phyloP scores from a whole-genome alignment of 2,329 filamentous ascomycete genomes.

The Clarireedia monteithiana region DNA sequence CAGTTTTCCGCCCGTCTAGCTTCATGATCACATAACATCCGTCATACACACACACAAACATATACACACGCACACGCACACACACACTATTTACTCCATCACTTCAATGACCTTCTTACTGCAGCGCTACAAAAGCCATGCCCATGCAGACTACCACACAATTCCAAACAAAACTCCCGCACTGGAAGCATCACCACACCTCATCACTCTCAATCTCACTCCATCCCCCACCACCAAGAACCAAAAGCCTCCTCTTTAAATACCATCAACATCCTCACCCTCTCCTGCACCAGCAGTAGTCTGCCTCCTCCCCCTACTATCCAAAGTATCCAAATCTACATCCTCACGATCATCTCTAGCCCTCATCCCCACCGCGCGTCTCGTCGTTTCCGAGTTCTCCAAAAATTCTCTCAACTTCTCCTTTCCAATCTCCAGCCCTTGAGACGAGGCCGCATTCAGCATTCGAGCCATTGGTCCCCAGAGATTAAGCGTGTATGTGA shows the following conservation, averaged over 20 bases:
- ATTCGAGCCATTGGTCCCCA: slow-evolving; percentile 96
- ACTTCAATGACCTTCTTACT: too few species aligned
- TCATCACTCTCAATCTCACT: background rate
- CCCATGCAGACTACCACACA: too few species aligned
- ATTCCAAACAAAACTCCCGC: too few species aligned
- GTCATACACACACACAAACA: too few species aligned
- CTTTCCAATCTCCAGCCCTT: slow-evolving; percentile 87
- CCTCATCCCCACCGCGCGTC: slow-evolving; percentile 75
- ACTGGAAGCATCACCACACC: too few species aligned
- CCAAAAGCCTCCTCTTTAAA: slow-evolving; percentile 10
- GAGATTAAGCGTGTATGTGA: slow-evolving; percentile 89
- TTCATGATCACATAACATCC: too few species aligned
- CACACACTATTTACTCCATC: too few species aligned
- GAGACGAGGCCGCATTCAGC: slow-evolving; percentile 77
- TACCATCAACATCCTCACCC: slow-evolving; percentile 46
- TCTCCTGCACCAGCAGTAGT: slow-evolving; percentile 34
- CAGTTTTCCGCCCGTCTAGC: too few species aligned
- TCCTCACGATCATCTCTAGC: slow-evolving; percentile 33
- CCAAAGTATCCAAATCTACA: slow-evolving; percentile 52
- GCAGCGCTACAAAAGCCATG: too few species aligned
- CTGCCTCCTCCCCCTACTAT: slow-evolving; percentile 50
- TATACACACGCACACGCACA: too few species aligned
- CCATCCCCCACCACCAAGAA: background rate
- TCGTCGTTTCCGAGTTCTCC: slow-evolving; percentile 75
- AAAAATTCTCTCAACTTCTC: slow-evolving; percentile 85